Evolutionary conservation across 1,139 yeast species (phyloP), one percentile per base, ranked within the genome.

Genomic region (Suhomyces chickasaworum): DNA sequence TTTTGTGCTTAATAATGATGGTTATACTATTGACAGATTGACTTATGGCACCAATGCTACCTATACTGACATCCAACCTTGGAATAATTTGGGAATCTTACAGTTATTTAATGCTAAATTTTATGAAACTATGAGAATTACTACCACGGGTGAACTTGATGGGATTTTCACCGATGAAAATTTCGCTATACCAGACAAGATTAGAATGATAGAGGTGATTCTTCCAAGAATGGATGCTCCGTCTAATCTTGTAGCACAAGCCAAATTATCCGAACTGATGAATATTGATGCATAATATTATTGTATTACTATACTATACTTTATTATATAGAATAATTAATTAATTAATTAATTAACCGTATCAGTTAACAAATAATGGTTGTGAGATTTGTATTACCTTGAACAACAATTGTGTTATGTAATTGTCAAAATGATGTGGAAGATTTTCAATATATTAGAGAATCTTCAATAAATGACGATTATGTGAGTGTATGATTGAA

Each of bases 231-330:
- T 70, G 68, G 75, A 70, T 55, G 73, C 74, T 10, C 74, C 75
- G 7, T 53, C 52, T 40, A 69, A 66, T 40, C 49, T 51, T 42
- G 76, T 79, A 55, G 77, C 76, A 64, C 95, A 86, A 73, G 95
- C 93, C 44, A 80, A 86, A 69, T 74, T 86, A 64, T 82, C 95
- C 39, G 93, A 89, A 55, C 70, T 78, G 60, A 22, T 23, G 17
- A 35, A 22, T 35, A 20, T 35, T 22, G 37, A 35, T 35, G 25
- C 37, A 21, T 35, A 35, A 16, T 10, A 17, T 18, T 12, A n/a
- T n/a, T n/a, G 21, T 13, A 20, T 21, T 22, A 36, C 27, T 23
- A 23, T 23, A 23, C 10, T 23, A 23, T 23, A 20, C 22, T 20
- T 20, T 20, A 21, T 12, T 21, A 37, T 16, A 16, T 25, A 8